Conservation (phyloP, 208 protist species). For the Leishmania braziliensis region DNA sequence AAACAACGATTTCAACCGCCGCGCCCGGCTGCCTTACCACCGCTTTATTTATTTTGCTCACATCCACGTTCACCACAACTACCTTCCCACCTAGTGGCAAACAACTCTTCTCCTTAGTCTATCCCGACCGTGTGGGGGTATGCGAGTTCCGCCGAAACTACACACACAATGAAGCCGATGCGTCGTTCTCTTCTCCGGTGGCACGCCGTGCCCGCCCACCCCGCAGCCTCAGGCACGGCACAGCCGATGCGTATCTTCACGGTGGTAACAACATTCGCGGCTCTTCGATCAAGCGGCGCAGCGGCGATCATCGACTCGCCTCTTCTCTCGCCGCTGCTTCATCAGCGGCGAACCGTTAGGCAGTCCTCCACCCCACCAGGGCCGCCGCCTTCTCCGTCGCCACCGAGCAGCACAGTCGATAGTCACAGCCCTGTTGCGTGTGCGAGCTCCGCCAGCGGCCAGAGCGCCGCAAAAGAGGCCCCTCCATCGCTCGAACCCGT, state of each 20-base stretch:
- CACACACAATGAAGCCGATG: conserved; percentile 1
- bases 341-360: conserved; percentile 1
- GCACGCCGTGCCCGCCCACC: not conserved
- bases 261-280: not conserved
- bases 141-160: not conserved
- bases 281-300: not conserved
- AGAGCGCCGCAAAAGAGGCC: not conserved
- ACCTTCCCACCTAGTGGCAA: not conserved
- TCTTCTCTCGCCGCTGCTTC: conserved; percentile 1
- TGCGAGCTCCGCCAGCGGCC: not conserved
- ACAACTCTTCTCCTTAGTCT: not conserved
- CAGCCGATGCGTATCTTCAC: not conserved
- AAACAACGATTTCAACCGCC: not conserved
- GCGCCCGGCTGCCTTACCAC: not conserved
- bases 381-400: not conserved
- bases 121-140: not conserved
- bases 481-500: conserved; percentile 27
- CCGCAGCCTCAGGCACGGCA: not conserved
- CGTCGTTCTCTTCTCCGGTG: not conserved
- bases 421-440: not conserved
- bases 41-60: too few species aligned
- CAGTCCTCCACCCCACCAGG: not conserved
- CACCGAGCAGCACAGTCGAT: not conserved
- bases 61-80: not conserved
- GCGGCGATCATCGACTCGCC: not conserved